Percentiles rank a stretch among this genome's conserved stretches.
These are phyloP conservation scores for Leccinum disarticulatum DNA, from an alignment of 768 basidiomycete genomes.

Conservation along the genomic window DNA sequence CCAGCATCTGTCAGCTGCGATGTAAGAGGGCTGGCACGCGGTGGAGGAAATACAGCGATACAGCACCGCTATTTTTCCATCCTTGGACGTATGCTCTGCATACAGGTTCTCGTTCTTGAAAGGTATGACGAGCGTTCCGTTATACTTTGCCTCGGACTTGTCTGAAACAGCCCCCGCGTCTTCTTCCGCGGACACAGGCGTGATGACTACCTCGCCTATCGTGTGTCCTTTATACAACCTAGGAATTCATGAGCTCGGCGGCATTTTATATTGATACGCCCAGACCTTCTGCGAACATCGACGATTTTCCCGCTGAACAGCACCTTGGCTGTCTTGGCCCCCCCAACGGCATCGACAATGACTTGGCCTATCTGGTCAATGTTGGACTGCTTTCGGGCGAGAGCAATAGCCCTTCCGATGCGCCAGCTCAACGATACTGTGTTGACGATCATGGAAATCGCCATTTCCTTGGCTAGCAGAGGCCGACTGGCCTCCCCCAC, in stretches of 20 bases:
- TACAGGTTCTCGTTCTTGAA: conserved; percentile 66
- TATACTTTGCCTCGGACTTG: conserved; percentile 20
- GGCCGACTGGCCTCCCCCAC: conserved; percentile 47
- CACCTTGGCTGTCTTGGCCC: conserved; percentile 34
- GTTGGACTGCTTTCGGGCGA: conserved; percentile 47
- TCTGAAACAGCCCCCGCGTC: conserved; percentile 28
- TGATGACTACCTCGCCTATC: conserved; percentile 38
- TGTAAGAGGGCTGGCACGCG: conserved; percentile 3
- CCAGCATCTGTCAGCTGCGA: conserved; percentile 39
- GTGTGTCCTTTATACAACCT: conserved; percentile 41
- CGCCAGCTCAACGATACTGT: conserved; percentile 63
- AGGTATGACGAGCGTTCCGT: conserved; percentile 45
- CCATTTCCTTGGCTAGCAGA: conserved; percentile 35
- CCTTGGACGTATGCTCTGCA: conserved; percentile 40
- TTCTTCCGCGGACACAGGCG: conserved; percentile 27
- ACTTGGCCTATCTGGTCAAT: conserved; percentile 38
- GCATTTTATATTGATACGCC: neutral
- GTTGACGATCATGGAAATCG: conserved; percentile 45
- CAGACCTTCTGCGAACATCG: conserved; percentile 41
- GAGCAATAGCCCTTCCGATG: conserved; percentile 57
- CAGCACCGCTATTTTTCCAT: conserved; percentile 26
- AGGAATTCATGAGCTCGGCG: neutral
- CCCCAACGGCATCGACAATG: conserved; percentile 38
- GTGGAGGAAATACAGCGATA: neutral
- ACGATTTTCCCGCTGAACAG: conserved; percentile 63